A percentile compares a stretch with the other conserved stretches of the same genome.
Evolutionary conservation across 805 yeast genomes (phyloP).

Genomic region (Wickerhamomyces silvicola): DNA sequence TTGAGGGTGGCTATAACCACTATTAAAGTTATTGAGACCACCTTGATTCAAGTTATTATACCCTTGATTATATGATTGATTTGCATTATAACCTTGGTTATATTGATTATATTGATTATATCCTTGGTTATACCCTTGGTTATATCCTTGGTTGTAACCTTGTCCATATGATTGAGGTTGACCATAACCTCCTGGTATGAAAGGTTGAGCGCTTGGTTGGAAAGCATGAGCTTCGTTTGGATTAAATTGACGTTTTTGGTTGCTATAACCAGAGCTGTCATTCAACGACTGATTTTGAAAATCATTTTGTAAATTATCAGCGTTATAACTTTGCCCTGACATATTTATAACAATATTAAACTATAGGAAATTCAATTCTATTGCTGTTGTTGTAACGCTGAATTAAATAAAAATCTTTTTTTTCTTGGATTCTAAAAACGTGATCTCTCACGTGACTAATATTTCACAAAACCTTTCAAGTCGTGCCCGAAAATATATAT

Average conservation of each 20-base stretch:
- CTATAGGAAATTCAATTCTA: not conserved
- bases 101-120: conserved; percentile 9
- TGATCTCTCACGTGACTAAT: not conserved
- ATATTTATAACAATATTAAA: conserved; percentile 5
- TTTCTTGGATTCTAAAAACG: not conserved
- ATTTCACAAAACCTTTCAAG: not conserved
- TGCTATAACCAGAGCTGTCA: conserved; percentile 16
- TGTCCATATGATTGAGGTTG: conserved; percentile 22
- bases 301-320: conserved; percentile 25
- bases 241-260: conserved; percentile 36
- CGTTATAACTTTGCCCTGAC: conserved; percentile 14
- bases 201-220: conserved; percentile 37
- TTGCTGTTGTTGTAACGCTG: not conserved
- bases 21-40: conserved; percentile 14
- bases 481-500: too few relatives aligned
- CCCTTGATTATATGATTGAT: conserved; percentile 15
- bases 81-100: conserved; percentile 7
- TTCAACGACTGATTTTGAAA: conserved; percentile 25
- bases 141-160: conserved; percentile 23
- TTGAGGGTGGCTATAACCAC: conserved; percentile 9
- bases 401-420: too few relatives aligned
- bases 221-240: conserved; percentile 45
- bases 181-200: conserved; percentile 30
- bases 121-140: conserved; percentile 11
- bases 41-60: conserved; percentile 18